Evolutionary conservation across 441 rosid genomes (phyloP), one percentile per base, ranked within the genome.

Genomic region (Erysimum pusillum): DNA sequence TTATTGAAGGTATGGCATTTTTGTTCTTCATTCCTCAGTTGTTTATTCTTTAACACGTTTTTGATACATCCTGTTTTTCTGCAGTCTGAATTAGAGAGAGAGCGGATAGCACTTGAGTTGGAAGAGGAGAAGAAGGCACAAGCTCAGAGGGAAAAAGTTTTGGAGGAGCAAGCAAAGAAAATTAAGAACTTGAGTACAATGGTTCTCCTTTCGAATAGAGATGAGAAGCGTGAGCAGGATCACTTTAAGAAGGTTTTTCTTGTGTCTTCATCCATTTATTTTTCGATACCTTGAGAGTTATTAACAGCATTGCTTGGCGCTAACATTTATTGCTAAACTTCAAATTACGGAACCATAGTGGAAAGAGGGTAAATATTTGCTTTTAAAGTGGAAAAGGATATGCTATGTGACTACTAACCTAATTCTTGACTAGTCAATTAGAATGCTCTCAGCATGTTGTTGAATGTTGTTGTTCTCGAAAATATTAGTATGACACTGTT

Each of bases 81-180:
- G 82, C 76, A 96, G 98, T 90, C 95, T 71, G 99, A 91, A 81
- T 66, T 93, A 69, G 99, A 96, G 86, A 91, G 98, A 84, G 99
- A 96, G 83, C 87, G 97, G 15, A 93, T 96, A 64, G 82, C 91
- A 78, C 82, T 93, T 78, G 99, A 93, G 83, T 82, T 96, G 83
- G 98, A 95, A 85, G 99, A 93, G 85, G 98, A 95, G 85, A 95
- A 91, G 85, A 93, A 85, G 86, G 91, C 92, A 65, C 98, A 96
- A 80, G 99, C 89, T 60, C 98, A 91, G 75, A 88, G 94, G 36
- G 97, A 96, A 83, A 96, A 83, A 83, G 93, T 90, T 69, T 62
- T 96, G 86, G 90, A 90, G 81, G 91, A 91, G 90, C 99, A 96
- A 83, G 99, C 95, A 28, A 87, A 88, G 76, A 95, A 90, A 81